Base-by-base conservation (phyloP, 23 red algal species). In the Gracilaria domingensis region DNA sequence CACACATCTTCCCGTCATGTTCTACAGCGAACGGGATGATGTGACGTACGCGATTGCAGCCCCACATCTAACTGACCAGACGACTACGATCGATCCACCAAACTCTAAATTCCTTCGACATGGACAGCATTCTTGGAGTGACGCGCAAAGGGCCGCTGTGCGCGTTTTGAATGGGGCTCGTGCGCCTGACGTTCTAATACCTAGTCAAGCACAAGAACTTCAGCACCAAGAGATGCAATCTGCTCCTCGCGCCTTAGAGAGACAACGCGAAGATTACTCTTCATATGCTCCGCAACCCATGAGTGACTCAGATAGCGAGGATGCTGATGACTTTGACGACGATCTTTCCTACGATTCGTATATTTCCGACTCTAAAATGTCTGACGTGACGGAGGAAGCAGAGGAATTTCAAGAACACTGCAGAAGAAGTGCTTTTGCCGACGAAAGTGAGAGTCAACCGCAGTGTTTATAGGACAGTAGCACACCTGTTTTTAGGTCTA, bases 1-100 rank as follows among this genome's bases (percentile, higher is more conserved):
- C 12, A 47, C 83, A 14, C 83, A 56, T 74, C 62, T 66, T 30
- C 83, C 83, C 36, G 29, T 86, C 7, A 53, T 86, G 29, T 86
- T 86, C 58, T 86, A 75, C 83, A 74, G 33, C 20, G 83, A 86
- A 20, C 60, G 61, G 29, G 83, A 86, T 30, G 58, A 69, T 45
- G 35, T 49, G 25, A 67, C 81, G 13, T 49, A 65, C 40, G 25
- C 38, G 25, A 86, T 51, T 42, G 83, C 81, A 7, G 34, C 16
- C 12, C 56, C 56, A 4, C 44, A 85, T 30, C 81, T 85, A 47
- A 44, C 0, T 47, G 17, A 44, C 4, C 35, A 75, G 45, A 35
- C 30, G 9, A 32, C 2, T 6, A 12, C 60, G 26, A 32, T 25
- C 25, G 60, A 65, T 65, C 60, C 60, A 4, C 60, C 25, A 26